Evolutionary conservation across 1,139 yeast species (phyloP), one percentile per base, ranked within the genome.

Genomic region (Zygoascus sp.): DNA sequence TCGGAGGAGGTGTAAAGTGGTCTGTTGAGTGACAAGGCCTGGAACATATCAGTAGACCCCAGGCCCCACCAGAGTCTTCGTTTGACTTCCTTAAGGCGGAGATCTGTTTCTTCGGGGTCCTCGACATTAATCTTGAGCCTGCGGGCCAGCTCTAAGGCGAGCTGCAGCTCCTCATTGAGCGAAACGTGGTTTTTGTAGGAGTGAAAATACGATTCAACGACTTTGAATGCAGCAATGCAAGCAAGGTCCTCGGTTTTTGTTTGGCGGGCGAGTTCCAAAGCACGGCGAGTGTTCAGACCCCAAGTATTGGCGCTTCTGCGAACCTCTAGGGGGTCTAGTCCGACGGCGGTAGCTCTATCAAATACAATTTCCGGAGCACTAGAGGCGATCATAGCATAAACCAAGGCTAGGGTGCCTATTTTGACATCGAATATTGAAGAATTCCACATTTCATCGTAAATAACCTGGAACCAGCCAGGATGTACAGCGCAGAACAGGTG

Each of bases 391-490:
- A 42, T 28, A 11, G 45, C 25, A 13, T 34, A 42, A 1, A 36
- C 20, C 27, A 42, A 27, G 3, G 45, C 32, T 5, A 42, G 11
- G n/a, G 25, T 20, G 20, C 36, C 36, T 13, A 36, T 25, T 15
- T 42, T 25, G 22, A 42, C 35, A 6, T 42, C 41, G 20, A 27
- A 35, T 3, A 42, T 36, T 5, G 40, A 19, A 20, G 35, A 25
- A 6, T 25, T 30, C 45, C 45, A 42, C 40, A 42, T 20, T 20
- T 27, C 27, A 17, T 23, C 20, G 13, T 35, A 42, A 11, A 19
- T 27, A 5, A 30, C 45, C 17, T 28, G 17, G 27, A 42, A 42
- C 45, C 45, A 42, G 19, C 36, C 40, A 5, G 45, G 45, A 28
- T 25, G 40, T 7, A 42, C 27, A n/a, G 40, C 40, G 28, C 45